Base-by-base conservation (phyloP, 305 asterid species). In the Fraxinus paxiana region DNA sequence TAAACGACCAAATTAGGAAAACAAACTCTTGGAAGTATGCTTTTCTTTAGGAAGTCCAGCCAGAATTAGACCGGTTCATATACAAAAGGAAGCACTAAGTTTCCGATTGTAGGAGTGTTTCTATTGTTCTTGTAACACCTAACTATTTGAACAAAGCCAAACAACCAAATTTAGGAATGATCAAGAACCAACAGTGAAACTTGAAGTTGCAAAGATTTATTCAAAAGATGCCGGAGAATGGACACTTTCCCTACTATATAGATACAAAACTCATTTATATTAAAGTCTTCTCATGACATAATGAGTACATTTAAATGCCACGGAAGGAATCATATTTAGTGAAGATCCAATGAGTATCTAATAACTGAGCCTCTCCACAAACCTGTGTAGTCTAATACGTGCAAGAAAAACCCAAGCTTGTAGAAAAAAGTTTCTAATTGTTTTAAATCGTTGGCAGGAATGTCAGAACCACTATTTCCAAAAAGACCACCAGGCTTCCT, bases 361-460 rank as follows among this genome's bases (percentile, higher is more conserved):
- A 22, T 6, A 37, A 75, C 22, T 56, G 22, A 48, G 24, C 35
- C 71, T 59, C 67, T 77, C 72, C 24, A 59, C 83, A 43, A 76
- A 95, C 99, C 99, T 92, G 98, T 87, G 85, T 94, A 94, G 87
- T 96, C 99, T 78, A 96, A 80, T 78, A 96, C 85, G 82, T 96
- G 97, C 88, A 96, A 87, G 95, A 96, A 92, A 90, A 96, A 94
- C 12, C 98, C 98, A 85, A 96, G 99, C 92, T 96, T 96, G 97
- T 96, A 96, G 90, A 96, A 96, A 91, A 96, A 96, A 33, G 97
- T 88, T 83, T 96, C 98, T 63, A 96, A 89, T 88, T 96, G 99
- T 85, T 96, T 96, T 83, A 96, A 89, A 84, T 96, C 99, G 87
- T 89, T 92, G 84, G 86, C 92, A 37, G 98, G 98, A 86, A 96